These are phyloP conservation scores for Cystofilobasidium bisporidii DNA, from an alignment of 768 basidiomycete species.

Conservation along the genomic window DNA sequence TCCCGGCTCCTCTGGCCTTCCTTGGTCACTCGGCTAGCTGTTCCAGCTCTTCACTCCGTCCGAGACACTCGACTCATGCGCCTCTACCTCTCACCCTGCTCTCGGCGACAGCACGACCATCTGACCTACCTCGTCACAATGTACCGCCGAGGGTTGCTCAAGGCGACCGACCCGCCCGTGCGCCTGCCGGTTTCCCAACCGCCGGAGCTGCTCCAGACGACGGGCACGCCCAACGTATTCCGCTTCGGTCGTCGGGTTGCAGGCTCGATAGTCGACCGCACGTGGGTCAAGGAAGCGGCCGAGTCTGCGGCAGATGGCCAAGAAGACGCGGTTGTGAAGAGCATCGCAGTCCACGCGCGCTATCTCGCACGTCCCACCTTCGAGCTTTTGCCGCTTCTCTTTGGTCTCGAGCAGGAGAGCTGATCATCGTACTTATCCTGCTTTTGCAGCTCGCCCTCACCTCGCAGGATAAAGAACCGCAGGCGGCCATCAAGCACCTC, in stretches of 20 bases:
- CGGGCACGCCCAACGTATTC: slow-evolving; percentile 7
- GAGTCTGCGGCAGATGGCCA: background rate
- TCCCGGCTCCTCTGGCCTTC: background rate
- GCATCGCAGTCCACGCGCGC: slow-evolving; percentile 18
- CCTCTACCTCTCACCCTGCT: no score
- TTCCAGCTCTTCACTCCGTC: no score
- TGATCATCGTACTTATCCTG: background rate
- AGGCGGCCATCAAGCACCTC: slow-evolving; percentile 15
- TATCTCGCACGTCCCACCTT: slow-evolving; percentile 24
- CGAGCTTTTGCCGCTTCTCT: no score
- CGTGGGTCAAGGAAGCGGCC: slow-evolving; percentile 9
- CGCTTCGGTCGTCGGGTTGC: slow-evolving; percentile 11
- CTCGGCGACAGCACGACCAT: slow-evolving; percentile 20
- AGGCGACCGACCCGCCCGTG: slow-evolving; percentile 15
- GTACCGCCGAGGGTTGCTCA: slow-evolving; percentile 17
- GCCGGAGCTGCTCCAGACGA: background rate
- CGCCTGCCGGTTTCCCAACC: slow-evolving; percentile 10
- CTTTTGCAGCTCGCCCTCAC: slow-evolving; percentile 19
- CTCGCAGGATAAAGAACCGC: slow-evolving; percentile 10
- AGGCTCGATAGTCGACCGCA: background rate
- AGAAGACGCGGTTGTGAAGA: slow-evolving; percentile 8
- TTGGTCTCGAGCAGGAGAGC: background rate
- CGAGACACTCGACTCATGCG: no score
- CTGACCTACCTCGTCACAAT: slow-evolving; percentile 16
- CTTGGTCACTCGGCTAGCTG: background rate